A percentile compares a stretch with the other conserved stretches of the same genome.
Conservation (phyloP, 2,329 filamentous ascomycete species). For the Colletotrichum aenigma region DNA sequence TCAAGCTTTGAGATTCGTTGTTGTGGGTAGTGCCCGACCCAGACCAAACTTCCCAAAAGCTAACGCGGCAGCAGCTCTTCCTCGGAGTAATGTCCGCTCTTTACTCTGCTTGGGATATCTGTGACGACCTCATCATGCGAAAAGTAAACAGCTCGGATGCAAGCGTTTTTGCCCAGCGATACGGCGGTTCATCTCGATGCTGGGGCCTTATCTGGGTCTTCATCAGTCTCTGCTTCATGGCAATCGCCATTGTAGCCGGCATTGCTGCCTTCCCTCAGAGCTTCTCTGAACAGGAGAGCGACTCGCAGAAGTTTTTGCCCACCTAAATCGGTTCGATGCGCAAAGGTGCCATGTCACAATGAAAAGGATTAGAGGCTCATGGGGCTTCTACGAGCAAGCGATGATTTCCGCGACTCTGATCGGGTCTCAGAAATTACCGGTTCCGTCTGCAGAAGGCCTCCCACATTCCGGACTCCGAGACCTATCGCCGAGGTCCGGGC, state of each 20-base stretch:
- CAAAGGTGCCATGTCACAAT: neutral
- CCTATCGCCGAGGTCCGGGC: neutral
- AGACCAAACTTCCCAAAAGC: neutral
- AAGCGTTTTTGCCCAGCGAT: conserved; percentile 77
- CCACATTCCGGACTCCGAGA: neutral
- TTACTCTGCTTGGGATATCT: conserved; percentile 86
- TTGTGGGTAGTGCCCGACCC: conserved; percentile 46
- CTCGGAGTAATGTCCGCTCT: conserved; percentile 83
- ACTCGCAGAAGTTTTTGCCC: conserved; percentile 70
- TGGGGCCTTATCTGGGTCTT: conserved; percentile 83
- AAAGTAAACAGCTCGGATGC: conserved; percentile 84
- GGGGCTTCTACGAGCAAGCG: neutral
- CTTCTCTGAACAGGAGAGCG: conserved; percentile 69
- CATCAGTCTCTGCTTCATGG: conserved; percentile 74
- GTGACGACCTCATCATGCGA: conserved; percentile 79
- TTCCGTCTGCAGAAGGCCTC: neutral
- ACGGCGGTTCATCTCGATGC: conserved; percentile 80
- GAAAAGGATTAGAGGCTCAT: neutral
- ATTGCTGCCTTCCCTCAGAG: conserved; percentile 78
- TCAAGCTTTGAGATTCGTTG: conserved; percentile 74
- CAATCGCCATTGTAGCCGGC: conserved; percentile 73
- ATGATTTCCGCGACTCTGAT: neutral
- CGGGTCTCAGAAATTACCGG: neutral
- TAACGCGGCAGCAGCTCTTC: conserved; percentile 58
- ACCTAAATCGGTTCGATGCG: conserved; percentile 34